Evolutionary conservation across 2,329 filamentous ascomycete species (phyloP).

Genomic region (Beauveria medogensis): DNA sequence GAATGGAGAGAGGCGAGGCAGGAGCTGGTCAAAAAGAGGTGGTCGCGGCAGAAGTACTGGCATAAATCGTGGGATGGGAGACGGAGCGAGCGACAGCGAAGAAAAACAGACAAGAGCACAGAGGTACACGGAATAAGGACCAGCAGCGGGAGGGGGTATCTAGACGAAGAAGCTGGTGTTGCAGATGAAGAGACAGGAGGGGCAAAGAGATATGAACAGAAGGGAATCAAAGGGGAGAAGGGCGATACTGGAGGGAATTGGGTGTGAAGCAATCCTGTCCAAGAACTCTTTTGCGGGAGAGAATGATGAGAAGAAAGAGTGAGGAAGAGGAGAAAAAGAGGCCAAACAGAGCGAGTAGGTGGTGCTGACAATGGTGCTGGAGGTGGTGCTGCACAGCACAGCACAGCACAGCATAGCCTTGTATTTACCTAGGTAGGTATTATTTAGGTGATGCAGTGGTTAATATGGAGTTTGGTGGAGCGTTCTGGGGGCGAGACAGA

Average conservation of each 20-base stretch:
- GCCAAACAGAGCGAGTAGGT: background rate
- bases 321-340: conserved; percentile 5
- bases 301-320: conserved; percentile 15
- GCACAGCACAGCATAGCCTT: background rate
- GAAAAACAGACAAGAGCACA: background rate
- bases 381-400: background rate
- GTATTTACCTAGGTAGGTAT: background rate
- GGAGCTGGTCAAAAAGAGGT: background rate
- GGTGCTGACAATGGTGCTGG: background rate
- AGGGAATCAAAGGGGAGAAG: conserved; percentile 14
- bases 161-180: conserved; percentile 7
- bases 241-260: conserved; percentile 13
- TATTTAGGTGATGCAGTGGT: background rate
- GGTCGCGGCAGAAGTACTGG: background rate
- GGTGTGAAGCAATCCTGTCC: conserved; percentile 21
- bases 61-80: background rate
- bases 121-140: background rate
- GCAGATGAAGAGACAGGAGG: conserved; percentile 15
- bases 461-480: conserved; percentile 1
- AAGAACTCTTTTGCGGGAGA: conserved; percentile 19
- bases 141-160: conserved; percentile 6
- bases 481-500: background rate
- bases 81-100: conserved; percentile 7
- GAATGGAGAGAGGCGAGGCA: background rate
- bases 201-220: conserved; percentile 16